Evolutionary conservation across 805 yeast genomes (phyloP), one percentile per base, ranked within the genome.

Genomic region (Suhomyces pyralidae): DNA sequence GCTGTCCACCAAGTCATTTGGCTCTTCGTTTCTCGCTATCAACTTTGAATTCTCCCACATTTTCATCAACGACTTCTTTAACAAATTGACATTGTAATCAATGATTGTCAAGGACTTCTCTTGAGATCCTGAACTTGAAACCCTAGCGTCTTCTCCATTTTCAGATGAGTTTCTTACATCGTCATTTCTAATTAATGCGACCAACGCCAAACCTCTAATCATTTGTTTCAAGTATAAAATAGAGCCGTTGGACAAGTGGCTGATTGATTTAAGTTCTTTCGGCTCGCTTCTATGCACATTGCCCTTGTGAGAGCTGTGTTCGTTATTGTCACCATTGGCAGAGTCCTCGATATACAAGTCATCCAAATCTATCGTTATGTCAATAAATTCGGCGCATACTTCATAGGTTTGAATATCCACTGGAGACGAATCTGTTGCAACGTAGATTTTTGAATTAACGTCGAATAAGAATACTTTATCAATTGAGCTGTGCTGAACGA

Each of bases 351-450:
- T 63, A 59, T 88, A 86, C 44, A 88, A 67, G 48, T 87, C 88
- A 60, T 90, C 92, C 57, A 94, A 72, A 64, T 94, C 98, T 24
- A 91, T 86, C 3, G 97, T 86, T 14, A 93, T 94, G 67, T 94
- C 98, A 45, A 94, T 93, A 64, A 94, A 94, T 64, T 94, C 98
- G 0, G 97, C 96, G 69, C 98, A 94, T 1, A 93, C 96, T 67
- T 94, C 97, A 66, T 94, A 94, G 0, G 96, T 89, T 64, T 91
- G 96, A 40, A 90, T 87, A 70, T 93, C 98, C 40, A 93, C 97
- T 0, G 98, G 97, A 1, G 92, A 85, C 0, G 97, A 88, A 67
- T 94, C 99, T 0, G 98, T 93, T 5, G 97, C 97, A 47, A 93
- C 91, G 65, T 93, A 94, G 19, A 94, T 89, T 66, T 94, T 94